Percentiles rank a stretch among this genome's conserved stretches.
Evolutionary conservation across 805 yeast genomes (phyloP).

Genomic region (Hanseniaspora pseudoguilliermondii): DNA sequence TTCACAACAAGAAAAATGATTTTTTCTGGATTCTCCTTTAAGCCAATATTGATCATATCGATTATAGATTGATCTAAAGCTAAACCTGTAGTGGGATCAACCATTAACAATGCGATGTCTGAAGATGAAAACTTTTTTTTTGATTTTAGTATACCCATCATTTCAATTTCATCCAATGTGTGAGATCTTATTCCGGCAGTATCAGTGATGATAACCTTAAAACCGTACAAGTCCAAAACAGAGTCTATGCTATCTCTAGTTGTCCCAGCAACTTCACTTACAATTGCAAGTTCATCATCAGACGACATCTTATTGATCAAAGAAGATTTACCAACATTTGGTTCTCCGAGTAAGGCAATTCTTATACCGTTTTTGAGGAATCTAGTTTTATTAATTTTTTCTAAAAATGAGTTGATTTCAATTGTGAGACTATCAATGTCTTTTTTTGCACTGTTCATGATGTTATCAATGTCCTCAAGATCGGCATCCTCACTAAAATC

Average conservation of each 20-base stretch:
- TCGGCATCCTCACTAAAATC: slow-evolving; percentile 95
- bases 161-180: slow-evolving; percentile 47
- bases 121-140: slow-evolving; percentile 43
- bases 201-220: slow-evolving; percentile 71
- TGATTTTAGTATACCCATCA: slow-evolving; percentile 73
- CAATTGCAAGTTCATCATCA: slow-evolving; percentile 74
- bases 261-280: slow-evolving; percentile 84
- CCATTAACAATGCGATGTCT: slow-evolving; percentile 58
- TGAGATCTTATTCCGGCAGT: slow-evolving; percentile 76
- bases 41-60: slow-evolving; percentile 18
- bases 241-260: slow-evolving; percentile 81
- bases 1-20: slow-evolving; percentile 38
- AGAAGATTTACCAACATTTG: slow-evolving; percentile 94
- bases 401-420: slow-evolving; percentile 34
- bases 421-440: slow-evolving; percentile 32
- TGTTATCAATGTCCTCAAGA: slow-evolving; percentile 45
- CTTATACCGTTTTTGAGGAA: slow-evolving; percentile 61
- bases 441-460: slow-evolving; percentile 39
- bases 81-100: slow-evolving; percentile 24
- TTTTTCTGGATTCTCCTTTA: slow-evolving; percentile 18
- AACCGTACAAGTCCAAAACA: slow-evolving; percentile 70
- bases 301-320: slow-evolving; percentile 57
- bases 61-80: slow-evolving; percentile 25
- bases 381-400: slow-evolving; percentile 43
- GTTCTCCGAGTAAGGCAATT: slow-evolving; percentile 70